A percentile compares a stretch with the other conserved stretches of the same genome.
Conservation (phyloP, 352 stramenopile genomes). For the Bremia lactucae region DNA sequence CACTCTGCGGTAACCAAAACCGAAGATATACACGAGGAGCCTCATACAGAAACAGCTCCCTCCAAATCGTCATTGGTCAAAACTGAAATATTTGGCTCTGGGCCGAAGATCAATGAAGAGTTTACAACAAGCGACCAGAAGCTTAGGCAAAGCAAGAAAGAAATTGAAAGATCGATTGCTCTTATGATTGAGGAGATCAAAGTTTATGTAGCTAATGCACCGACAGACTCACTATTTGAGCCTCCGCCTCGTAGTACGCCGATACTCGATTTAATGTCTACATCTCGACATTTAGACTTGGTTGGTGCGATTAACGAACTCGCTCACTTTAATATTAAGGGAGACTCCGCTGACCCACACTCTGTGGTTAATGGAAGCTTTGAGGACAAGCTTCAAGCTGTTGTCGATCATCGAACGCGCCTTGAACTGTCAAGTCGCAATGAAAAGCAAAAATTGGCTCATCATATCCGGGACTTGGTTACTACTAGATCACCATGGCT, state of each 20-base stretch:
- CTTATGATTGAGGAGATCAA: slow-evolving; percentile 64
- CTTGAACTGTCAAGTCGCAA: slow-evolving; percentile 61
- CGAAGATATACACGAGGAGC: slow-evolving; percentile 18
- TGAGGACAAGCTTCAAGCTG: slow-evolving; percentile 46
- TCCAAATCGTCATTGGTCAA: slow-evolving; percentile 23
- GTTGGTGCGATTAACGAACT: slow-evolving; percentile 67
- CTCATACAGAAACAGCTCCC: background rate
- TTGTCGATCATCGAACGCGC: slow-evolving; percentile 61
- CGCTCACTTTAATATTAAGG: slow-evolving; percentile 43
- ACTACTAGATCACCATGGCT: background rate
- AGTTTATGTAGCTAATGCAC: slow-evolving; percentile 41
- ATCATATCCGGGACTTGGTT: slow-evolving; percentile 31
- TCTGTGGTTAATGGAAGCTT: slow-evolving; percentile 27
- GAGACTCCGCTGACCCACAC: slow-evolving; percentile 10
- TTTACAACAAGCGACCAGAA: slow-evolving; percentile 71
- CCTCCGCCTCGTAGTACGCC: slow-evolving; percentile 38
- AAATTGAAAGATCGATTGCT: slow-evolving; percentile 46
- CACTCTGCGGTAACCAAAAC: slow-evolving; percentile 5
- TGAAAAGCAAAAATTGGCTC: slow-evolving; percentile 55
- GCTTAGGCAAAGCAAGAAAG: slow-evolving; percentile 36
- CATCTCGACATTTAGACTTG: slow-evolving; percentile 58
- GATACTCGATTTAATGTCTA: slow-evolving; percentile 61
- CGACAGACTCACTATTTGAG: slow-evolving; percentile 38
- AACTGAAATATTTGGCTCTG: slow-evolving; percentile 40
- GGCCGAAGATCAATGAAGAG: slow-evolving; percentile 58